phyloP scores from a whole-genome alignment of 2,329 filamentous ascomycete species.

The Penicillium glabrum region DNA sequence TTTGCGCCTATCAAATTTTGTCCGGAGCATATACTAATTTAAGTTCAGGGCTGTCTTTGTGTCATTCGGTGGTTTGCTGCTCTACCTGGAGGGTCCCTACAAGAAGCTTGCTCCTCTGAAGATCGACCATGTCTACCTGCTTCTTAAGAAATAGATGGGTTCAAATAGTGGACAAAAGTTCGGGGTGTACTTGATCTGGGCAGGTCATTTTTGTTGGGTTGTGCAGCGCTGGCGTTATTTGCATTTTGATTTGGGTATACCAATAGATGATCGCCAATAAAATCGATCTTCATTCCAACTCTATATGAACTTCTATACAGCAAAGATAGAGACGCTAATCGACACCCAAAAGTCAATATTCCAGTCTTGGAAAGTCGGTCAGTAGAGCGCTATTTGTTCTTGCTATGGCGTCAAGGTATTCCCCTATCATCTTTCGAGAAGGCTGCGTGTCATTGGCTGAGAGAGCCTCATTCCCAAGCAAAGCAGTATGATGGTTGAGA shows the following conservation, averaged over 20 bases:
- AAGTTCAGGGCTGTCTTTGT: conserved; percentile 81
- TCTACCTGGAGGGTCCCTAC: conserved; percentile 89
- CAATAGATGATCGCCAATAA: conserved; percentile 33
- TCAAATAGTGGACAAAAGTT: conserved; percentile 15
- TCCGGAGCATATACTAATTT: background rate
- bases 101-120: conserved; percentile 90
- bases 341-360: background rate
- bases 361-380: background rate
- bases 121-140: conserved; percentile 90
- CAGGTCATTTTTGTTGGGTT: conserved; percentile 23
- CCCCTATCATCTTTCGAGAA: background rate
- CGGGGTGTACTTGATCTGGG: conserved; percentile 15
- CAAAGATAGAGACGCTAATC: background rate
- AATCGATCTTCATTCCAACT: conserved; percentile 7
- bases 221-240: conserved; percentile 44
- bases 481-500: background rate
- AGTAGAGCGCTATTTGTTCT: background rate
- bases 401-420: background rate
- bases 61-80: conserved; percentile 87
- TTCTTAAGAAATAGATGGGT: conserved; percentile 76
- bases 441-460: background rate
- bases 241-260: conserved; percentile 34
- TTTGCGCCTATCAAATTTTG: background rate
- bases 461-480: background rate
- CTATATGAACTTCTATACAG: background rate